Evolutionary conservation across 2,329 filamentous ascomycete genomes (phyloP).

Genomic region (Orbilia oligospora): DNA sequence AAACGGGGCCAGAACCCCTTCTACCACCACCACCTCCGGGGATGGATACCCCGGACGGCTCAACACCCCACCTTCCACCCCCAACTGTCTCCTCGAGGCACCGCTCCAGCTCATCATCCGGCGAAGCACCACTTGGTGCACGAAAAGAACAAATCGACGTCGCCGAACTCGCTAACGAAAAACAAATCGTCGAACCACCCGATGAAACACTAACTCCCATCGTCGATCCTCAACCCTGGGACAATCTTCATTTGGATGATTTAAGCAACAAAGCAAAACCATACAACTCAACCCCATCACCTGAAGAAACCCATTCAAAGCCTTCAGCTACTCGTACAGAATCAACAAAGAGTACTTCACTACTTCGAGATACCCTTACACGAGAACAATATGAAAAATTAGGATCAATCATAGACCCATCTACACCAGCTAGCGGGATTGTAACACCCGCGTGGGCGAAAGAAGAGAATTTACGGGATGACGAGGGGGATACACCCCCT

Average conservation of each 20-base stretch:
- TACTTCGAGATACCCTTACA: constrained; percentile 28
- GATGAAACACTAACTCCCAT: constrained; percentile 29
- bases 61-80: constrained; percentile 32
- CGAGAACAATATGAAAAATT: constrained; percentile 49
- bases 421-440: constrained; percentile 39
- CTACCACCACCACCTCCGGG: constrained; percentile 45
- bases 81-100: constrained; percentile 9
- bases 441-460: constrained; percentile 44
- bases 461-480: constrained; percentile 36
- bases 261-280: constrained; percentile 51
- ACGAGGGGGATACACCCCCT: constrained; percentile 34
- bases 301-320: constrained; percentile 28
- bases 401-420: constrained; percentile 45
- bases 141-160: constrained; percentile 46
- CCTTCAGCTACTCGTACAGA: constrained; percentile 15
- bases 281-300: constrained; percentile 28
- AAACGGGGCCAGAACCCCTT: constrained; percentile 42
- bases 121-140: constrained; percentile 28
- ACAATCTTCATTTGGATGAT: constrained; percentile 43
- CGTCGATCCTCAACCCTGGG: constrained; percentile 43
- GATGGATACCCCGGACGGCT: constrained; percentile 33
- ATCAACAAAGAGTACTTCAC: constrained; percentile 11
- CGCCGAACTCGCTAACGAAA: constrained; percentile 35
- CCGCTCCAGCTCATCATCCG: constrained; percentile 19
- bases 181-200: constrained; percentile 41